Conservation (phyloP, 2,329 filamentous ascomycete species). For the Alternaria sp. region DNA sequence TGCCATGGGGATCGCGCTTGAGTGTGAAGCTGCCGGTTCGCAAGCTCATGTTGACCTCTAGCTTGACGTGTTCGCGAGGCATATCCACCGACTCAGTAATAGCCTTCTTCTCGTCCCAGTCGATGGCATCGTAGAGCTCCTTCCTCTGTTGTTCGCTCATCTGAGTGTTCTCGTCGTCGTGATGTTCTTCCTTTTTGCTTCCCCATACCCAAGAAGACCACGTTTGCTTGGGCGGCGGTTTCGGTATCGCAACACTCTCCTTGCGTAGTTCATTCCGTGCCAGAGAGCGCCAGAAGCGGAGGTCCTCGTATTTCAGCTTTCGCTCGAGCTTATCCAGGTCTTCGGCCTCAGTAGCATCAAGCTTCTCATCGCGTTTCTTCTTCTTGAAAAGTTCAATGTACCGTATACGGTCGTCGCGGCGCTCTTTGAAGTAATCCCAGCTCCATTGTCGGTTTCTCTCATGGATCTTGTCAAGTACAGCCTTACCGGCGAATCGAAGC, state of each 20-base stretch:
- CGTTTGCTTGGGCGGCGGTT: conserved; percentile 76
- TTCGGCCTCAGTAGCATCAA: conserved; percentile 74
- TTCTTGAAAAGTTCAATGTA: conserved; percentile 99
- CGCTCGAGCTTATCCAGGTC: conserved; percentile 81
- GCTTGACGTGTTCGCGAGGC: conserved; percentile 89
- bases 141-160: conserved; percentile 97
- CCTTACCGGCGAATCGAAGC: conserved; percentile 89
- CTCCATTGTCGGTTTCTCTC: conserved; percentile 93
- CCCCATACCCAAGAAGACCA: conserved; percentile 94
- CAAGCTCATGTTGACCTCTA: conserved; percentile 92
- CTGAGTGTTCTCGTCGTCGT: conserved; percentile 75
- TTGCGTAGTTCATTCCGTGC: conserved; percentile 95
- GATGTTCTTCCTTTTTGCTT: conserved; percentile 66
- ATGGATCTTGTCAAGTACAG: conserved; percentile 92
- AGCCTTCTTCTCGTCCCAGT: conserved; percentile 96
- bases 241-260: conserved; percentile 90
- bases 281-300: conserved; percentile 95
- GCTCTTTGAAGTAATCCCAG: conserved; percentile 94
- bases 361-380: conserved; percentile 73
- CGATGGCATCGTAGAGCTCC: conserved; percentile 96
- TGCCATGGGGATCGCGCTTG: conserved; percentile 82
- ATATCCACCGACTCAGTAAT: conserved; percentile 87
- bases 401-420: conserved; percentile 84
- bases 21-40: conserved; percentile 96
- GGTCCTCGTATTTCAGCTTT: conserved; percentile 91